Base-by-base conservation (phyloP, 768 basidiomycete genomes). In the Boletellus ananiceps region DNA sequence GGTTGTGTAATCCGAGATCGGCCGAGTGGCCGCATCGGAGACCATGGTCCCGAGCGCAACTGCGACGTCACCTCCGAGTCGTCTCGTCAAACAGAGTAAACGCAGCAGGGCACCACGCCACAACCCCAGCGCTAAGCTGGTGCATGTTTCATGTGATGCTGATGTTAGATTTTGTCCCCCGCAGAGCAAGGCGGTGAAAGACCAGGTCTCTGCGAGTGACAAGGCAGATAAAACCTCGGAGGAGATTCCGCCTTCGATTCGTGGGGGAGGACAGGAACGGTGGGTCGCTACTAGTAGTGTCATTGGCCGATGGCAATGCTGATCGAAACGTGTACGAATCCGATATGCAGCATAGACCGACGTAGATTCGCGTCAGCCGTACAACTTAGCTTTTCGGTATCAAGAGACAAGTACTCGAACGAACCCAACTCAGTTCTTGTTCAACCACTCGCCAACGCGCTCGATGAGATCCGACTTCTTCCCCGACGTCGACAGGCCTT, bases 381-480 rank as follows among this genome's bases (percentile, higher is more conserved):
- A n/a, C 32, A 23, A 9, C 44, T 14, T 15, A 32, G 6, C 19
- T 11, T 32, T 5, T 32, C 32, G 37, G 39, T 12, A 39, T 32
- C 12, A 32, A 29, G 14, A 27, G 19, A 44, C 27, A 39, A 4
- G 29, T 34, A 6, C 51, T 41, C 19, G 18, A 35, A 40, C 21
- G 23, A 13, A 16, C 4, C 32, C 18, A 29, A 16, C 32, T 61
- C 41, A 68, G 21, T 68, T 62, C 41, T 59, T 62, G 19, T 78
- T 72, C 47, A 90, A 64, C 80, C 82, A 90, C 25, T 82, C 79
- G 16, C 71, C 66, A 4, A 86, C 76, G 13, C 87, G 79, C 50
- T 85, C 81, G 8, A 86, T 50, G 43, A 92, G 70, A 2, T 88
- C 89, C 11, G 74, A 78, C 63, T 92, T 92, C 66, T 78, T 88